Conservation (phyloP, 192 early-diverging fungal genomes). For the Coemansia sp. region DNA sequence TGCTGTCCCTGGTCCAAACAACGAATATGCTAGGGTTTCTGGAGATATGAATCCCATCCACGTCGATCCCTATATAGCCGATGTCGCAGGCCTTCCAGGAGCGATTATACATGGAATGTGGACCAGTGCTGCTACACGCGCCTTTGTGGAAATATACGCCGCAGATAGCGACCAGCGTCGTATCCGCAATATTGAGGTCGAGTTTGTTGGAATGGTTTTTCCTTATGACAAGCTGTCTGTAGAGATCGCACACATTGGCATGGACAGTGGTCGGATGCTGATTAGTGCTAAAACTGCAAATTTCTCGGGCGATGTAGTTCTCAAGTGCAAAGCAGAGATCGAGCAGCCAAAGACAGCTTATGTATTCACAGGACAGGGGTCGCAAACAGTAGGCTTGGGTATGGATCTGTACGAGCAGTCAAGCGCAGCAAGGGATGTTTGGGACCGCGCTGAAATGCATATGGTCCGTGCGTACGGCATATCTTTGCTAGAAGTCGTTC, state of each 20-base stretch:
- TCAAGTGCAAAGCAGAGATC: conserved; percentile 68
- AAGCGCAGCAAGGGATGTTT: conserved; percentile 76
- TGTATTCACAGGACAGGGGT: conserved; percentile 95
- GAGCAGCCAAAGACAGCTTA: conserved; percentile 88
- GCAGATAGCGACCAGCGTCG: conserved; percentile 83
- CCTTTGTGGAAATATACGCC: conserved; percentile 85
- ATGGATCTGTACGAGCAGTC: conserved; percentile 88
- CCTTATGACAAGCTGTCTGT: conserved; percentile 79
- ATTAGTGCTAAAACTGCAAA: conserved; percentile 93
- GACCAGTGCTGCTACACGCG: conserved; percentile 85
- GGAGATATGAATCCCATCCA: conserved; percentile 92
- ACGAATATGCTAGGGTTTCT: conserved; percentile 74
- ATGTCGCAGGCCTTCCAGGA: conserved; percentile 77
- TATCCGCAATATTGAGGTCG: conserved; percentile 73
- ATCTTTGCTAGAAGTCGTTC: conserved; percentile 88
- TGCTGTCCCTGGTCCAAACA: conserved; percentile 61
- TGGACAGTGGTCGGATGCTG: no score
- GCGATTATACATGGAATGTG: conserved; percentile 96
- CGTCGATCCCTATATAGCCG: conserved; percentile 88
- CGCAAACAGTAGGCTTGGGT: conserved; percentile 94
- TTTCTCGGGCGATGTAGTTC: conserved; percentile 76
- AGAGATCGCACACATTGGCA: conserved; percentile 85
- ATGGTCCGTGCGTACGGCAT: conserved; percentile 82
- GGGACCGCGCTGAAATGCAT: conserved; percentile 89
- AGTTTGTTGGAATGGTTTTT: conserved; percentile 87